phyloP scores from a whole-genome alignment of 192 early-diverging fungal genomes.

The Neocallimastix lanati region DNA sequence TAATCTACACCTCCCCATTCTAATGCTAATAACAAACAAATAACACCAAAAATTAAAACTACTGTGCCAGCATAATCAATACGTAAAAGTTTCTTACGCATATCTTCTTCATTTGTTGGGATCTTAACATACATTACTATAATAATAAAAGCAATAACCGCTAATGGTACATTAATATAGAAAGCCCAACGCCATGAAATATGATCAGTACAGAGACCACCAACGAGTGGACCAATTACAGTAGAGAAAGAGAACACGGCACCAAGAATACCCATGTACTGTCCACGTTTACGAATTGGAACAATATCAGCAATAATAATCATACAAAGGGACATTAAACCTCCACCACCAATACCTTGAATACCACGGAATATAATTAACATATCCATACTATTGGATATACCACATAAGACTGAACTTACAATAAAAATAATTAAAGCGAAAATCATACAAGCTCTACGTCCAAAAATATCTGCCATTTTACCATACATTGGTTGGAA shows the following conservation, averaged over 20 bases:
- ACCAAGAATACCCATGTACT: slow-evolving; percentile 54
- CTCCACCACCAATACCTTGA: slow-evolving; percentile 64
- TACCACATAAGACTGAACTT: slow-evolving; percentile 65
- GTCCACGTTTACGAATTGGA: slow-evolving; percentile 52
- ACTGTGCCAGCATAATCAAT: slow-evolving; percentile 40
- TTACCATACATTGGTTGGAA: slow-evolving; percentile 62
- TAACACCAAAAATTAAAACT: slow-evolving; percentile 22
- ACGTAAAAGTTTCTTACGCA: slow-evolving; percentile 26
- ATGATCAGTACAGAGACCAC: slow-evolving; percentile 60
- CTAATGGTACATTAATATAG: slow-evolving; percentile 23
- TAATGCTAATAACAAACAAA: slow-evolving; percentile 30
- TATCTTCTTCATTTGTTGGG: slow-evolving; percentile 10
- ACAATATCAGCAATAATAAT: slow-evolving; percentile 77
- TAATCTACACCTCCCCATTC: slow-evolving; percentile 41
- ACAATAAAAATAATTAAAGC: slow-evolving; percentile 59
- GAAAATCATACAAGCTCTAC: slow-evolving; percentile 53
- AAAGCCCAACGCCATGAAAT: slow-evolving; percentile 45
- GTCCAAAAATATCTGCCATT: slow-evolving; percentile 81
- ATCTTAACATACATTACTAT: slow-evolving; percentile 12
- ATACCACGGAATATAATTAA: slow-evolving; percentile 60
- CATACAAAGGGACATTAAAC: slow-evolving; percentile 52
- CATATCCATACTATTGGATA: slow-evolving; percentile 28
- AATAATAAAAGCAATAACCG: slow-evolving; percentile 12
- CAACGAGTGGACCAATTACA: slow-evolving; percentile 60
- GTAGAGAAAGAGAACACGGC: slow-evolving; percentile 42